A percentile compares a stretch with the other conserved stretches of the same genome.
phyloP scores from a whole-genome alignment of 345 rosid genomes.

The Aurinia saxatilis region DNA sequence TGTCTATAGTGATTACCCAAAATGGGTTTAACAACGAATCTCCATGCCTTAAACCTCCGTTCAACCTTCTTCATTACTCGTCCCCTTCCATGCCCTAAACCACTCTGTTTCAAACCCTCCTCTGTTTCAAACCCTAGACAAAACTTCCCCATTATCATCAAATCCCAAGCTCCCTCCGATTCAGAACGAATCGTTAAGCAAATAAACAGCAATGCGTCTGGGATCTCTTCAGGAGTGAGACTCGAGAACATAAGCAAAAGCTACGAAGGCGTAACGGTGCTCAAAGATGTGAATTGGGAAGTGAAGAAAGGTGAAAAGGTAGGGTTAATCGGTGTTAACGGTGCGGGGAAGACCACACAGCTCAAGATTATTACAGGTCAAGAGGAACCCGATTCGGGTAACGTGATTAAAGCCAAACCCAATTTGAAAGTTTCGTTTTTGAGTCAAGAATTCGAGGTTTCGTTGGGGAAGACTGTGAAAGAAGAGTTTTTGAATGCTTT shows the following conservation, averaged over 20 bases:
- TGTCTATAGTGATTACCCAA: slow-evolving; percentile 7
- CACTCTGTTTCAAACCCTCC: slow-evolving; percentile 14
- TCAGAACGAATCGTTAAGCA: slow-evolving; percentile 35
- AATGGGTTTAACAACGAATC: slow-evolving; percentile 55
- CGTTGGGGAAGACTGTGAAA: slow-evolving; percentile 66
- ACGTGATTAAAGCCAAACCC: slow-evolving; percentile 58
- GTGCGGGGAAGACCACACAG: slow-evolving; percentile 94
- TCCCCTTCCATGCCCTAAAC: slow-evolving; percentile 28
- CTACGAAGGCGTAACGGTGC: slow-evolving; percentile 72
- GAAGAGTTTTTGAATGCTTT: slow-evolving; percentile 89
- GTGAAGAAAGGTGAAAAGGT: slow-evolving; percentile 85
- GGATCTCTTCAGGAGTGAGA: slow-evolving; percentile 70
- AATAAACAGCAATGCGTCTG: slow-evolving; percentile 46
- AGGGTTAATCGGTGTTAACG: slow-evolving; percentile 80
- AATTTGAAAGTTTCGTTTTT: slow-evolving; percentile 64
- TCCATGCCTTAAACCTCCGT: slow-evolving; percentile 49
- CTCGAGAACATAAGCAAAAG: slow-evolving; percentile 73
- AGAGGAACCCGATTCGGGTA: slow-evolving; percentile 82
- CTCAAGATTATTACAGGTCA: slow-evolving; percentile 72
- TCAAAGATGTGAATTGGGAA: slow-evolving; percentile 80
- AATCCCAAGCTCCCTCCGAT: slow-evolving; percentile 46
- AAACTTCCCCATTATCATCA: slow-evolving; percentile 11
- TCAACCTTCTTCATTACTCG: slow-evolving; percentile 37
- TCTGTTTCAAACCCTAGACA: slow-evolving; percentile 17
- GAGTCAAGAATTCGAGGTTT: slow-evolving; percentile 91